Conservation (phyloP, 192 early-diverging fungal genomes). For the Coemansia sp. region DNA sequence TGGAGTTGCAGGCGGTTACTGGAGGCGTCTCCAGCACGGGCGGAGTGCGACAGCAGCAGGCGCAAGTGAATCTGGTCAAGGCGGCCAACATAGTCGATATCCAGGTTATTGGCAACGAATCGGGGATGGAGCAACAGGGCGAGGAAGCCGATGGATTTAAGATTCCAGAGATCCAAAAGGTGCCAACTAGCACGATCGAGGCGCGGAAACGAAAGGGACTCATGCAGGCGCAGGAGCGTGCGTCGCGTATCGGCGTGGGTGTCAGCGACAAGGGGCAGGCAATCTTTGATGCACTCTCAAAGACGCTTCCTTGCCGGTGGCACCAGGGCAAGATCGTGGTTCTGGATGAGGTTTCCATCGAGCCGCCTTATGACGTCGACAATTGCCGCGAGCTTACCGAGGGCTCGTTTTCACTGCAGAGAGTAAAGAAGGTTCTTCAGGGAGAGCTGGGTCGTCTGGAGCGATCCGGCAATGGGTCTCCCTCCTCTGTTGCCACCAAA, state of each 20-base stretch:
- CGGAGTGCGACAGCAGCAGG: slow-evolving; percentile 10
- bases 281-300: slow-evolving; percentile 79
- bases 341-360: slow-evolving; percentile 76
- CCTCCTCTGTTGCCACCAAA: background rate
- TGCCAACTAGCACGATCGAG: slow-evolving; percentile 17
- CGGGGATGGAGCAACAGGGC: background rate
- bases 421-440: slow-evolving; percentile 73
- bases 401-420: slow-evolving; percentile 60
- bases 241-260: slow-evolving; percentile 69
- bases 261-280: slow-evolving; percentile 73
- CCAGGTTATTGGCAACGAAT: slow-evolving; percentile 11
- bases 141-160: background rate
- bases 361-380: slow-evolving; percentile 71
- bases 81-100: slow-evolving; percentile 34
- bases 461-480: background rate
- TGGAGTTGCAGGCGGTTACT: slow-evolving; percentile 5
- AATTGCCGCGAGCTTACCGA: slow-evolving; percentile 60
- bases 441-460: slow-evolving; percentile 44
- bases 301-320: slow-evolving; percentile 85
- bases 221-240: slow-evolving; percentile 38
- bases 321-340: slow-evolving; percentile 71
- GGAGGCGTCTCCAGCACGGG: slow-evolving; percentile 10
- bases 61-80: slow-evolving; percentile 25
- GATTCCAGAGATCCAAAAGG: slow-evolving; percentile 2
- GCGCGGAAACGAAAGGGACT: slow-evolving; percentile 40